Evolutionary conservation across 768 basidiomycete species (phyloP), one percentile per base, ranked within the genome.

Genomic region (Boletus huronensis): DNA sequence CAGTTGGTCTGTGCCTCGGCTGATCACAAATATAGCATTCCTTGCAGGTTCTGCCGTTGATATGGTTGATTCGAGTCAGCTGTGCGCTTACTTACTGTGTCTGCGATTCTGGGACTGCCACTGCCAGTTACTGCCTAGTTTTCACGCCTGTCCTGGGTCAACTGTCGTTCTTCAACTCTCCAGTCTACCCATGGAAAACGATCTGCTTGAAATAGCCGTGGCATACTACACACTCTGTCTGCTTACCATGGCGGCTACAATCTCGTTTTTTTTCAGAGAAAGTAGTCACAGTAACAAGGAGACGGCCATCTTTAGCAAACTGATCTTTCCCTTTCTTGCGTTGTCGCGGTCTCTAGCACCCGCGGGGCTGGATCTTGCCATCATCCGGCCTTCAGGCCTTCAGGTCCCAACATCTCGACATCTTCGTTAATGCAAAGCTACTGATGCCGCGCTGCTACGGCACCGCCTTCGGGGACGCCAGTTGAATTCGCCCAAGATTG

Each of bases 381-480:
- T 21, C 46, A 34, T 26, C 41, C 23, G 5, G 16, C 11, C 55
- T 42, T 31, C 25, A 25, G 14, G 34, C 17, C n/a, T n/a, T n/a
- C n/a, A n/a, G n/a, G n/a, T 17, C 29, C 14, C 7, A 36, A 16
- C 50, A 63, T 55, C 32, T 50, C 44, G 29, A n/a, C 55, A 57
- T 58, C 44, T 41, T 43, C 50, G 42, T 28, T 21, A 26, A 10
- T 53, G 54, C 25, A 46, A 44, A 51, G 53, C 49, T 46, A 9
- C 45, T 36, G 50, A 57, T 53, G 40, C 1, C 16, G 31, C 53
- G 53, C 42, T 34, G 55, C 64, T 52, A 47, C 21, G 32, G 32
- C 51, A 66, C 40, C 40, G 64, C 64, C 51, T n/a, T 26, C n/a
- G 11, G 13, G 7, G 32, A 35, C 52, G 34, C 44, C 34, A 36